A percentile compares a stretch with the other conserved stretches of the same genome.
These are phyloP conservation scores for Sugiyamaella valdiviana DNA, from an alignment of 805 yeast species.

Conservation along the genomic window DNA sequence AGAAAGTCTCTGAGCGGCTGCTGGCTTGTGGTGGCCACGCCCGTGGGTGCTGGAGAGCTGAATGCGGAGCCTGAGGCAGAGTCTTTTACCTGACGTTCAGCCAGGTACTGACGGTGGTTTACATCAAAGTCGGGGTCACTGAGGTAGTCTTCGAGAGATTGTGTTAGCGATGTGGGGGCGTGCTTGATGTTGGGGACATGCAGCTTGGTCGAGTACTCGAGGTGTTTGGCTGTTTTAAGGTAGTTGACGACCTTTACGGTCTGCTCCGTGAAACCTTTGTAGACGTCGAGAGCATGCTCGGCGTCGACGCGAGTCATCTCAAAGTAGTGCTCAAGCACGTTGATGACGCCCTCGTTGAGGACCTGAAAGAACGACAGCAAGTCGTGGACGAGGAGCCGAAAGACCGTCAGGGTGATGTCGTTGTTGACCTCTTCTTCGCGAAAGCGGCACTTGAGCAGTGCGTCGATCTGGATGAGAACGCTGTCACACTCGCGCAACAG, in stretches of 20 bases:
- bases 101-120: conserved; percentile 70
- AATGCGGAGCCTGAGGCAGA: conserved; percentile 2
- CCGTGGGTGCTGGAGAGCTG: conserved; percentile 1
- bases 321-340: conserved; percentile 86
- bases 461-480: conserved; percentile 74
- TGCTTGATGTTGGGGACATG: conserved; percentile 95
- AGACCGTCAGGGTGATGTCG: conserved; percentile 77
- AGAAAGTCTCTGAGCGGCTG: conserved; percentile 6
- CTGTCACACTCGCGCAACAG: conserved; percentile 78
- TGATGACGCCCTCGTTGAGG: conserved; percentile 92
- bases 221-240: conserved; percentile 80
- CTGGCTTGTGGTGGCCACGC: not conserved
- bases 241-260: conserved; percentile 85
- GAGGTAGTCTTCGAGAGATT: conserved; percentile 80
- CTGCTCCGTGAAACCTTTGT: conserved; percentile 76
- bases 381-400: conserved; percentile 85
- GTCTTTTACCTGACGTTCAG: conserved; percentile 48
- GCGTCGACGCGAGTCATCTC: conserved; percentile 87
- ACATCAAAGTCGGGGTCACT: conserved; percentile 78
- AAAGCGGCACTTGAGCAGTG: conserved; percentile 66
- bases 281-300: conserved; percentile 74
- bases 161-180: conserved; percentile 90
- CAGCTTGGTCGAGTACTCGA: conserved; percentile 78
- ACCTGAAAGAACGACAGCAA: conserved; percentile 79
- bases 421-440: conserved; percentile 69